Evolutionary conservation across 1,284 basidiomycete species (phyloP), one percentile per base, ranked within the genome.

Genomic region (Amylostereum chailletii): DNA sequence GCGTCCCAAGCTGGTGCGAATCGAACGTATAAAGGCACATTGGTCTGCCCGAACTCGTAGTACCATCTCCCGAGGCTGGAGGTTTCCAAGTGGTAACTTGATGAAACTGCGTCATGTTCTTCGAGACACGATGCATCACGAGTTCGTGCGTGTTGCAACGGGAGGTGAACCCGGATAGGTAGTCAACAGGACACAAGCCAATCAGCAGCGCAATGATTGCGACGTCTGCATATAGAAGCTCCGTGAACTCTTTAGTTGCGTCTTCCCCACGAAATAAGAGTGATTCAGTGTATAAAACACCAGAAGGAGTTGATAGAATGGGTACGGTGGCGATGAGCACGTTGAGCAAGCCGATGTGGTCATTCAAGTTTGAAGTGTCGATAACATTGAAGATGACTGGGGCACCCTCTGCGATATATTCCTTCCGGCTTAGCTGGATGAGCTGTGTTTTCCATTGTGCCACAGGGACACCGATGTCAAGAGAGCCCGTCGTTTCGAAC

Each of bases 341-440:
- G 53, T 80, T 80, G n/a, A 79, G 51, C 11, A 77, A 58, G 0
- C 77, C 77, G 1, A 74, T 37, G 47, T 75, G 68, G 55, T 79
- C 76, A 10, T 62, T 57, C n/a, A 79, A 52, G 50, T 77, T 78
- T 26, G 77, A 78, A 0, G 77, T 76, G 40, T 80, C 75, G 49
- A 81, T 75, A 42, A 78, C 65, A 45, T 77, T 65, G 62, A 80
- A 81, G 0, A 40, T 48, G 1, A 63, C 57, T 3, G 75, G 74
- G 0, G 71, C 70, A 32, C 51, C 45, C 34, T 45, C 10, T 39
- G 50, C 44, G 34, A 52, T 54, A 47, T 76, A 76, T 27, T 70
- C 66, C 0, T 48, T 59, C 3, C 52, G 54, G 30, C 69, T 60
- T 5, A 77, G 62, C 1, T 60, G 51, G 40, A 76, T 62, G 11